Base-by-base conservation (phyloP, 2,329 filamentous ascomycete genomes). In the Pyricularia sp. region DNA sequence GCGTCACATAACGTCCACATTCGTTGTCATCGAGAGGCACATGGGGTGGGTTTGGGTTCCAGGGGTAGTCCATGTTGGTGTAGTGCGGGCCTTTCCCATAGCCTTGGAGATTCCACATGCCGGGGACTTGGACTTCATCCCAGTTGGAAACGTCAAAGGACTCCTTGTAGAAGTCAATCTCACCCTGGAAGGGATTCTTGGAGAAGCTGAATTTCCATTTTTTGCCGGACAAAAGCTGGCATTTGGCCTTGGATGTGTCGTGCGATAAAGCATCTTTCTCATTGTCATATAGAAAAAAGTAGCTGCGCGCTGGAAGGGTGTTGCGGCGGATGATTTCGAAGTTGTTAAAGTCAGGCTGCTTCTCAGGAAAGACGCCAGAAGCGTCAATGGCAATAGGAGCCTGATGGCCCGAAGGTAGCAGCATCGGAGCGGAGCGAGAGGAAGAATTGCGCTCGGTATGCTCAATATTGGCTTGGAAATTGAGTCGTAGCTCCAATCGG, bases 91-190 rank as follows among this genome's bases (percentile, higher is more conserved):
- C 77, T 26, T 75, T 75, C 3, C 87, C 88, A 68, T 84, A 84
- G 16, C 87, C 87, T 70, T 89, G 83, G 1, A 88, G 76, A 72
- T 90, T 88, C 88, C 88, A 91, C 77, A 86, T 85, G 16, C 85
- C 84, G 0, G 87, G 88, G 0, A 90, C 88, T 7, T 77, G 70
- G 49, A 88, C 84, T 49, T 81, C 75, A 26, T 74, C 73, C 83
- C 82, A 83, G 44, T 70, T 68, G 0, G 71, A 69, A 10, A 75
- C 70, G 64, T 78, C 73, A 65, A 76, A 80, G 35, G 67, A 69
- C 31, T 69, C 66, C 31, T 73, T 65, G 66, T 76, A 74, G 65
- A 81, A 81, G 59, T 75, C 70, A 4, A 67, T 68, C 0, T 81
- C 80, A 0, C 79, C 80, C 49, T 77, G 72, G 64, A 80, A 75